Evolutionary conservation across 2,329 filamentous ascomycete species (phyloP).

Genomic region (Clarireedia paspali): DNA sequence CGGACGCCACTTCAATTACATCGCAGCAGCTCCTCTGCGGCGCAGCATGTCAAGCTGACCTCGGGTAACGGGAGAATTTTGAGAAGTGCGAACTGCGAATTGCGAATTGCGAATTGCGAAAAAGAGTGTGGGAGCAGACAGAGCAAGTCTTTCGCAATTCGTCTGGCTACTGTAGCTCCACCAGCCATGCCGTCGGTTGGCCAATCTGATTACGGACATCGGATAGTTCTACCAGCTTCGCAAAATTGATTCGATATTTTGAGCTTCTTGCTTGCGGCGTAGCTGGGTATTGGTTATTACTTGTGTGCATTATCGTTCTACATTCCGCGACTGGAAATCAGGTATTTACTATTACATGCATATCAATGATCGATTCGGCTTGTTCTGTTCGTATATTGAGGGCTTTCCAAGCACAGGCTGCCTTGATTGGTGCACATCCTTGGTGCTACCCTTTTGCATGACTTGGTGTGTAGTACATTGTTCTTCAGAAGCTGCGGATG

Average conservation of each 20-base stretch:
- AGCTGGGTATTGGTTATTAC: neutral
- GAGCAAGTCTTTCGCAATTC: neutral
- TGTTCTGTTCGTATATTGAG: neutral
- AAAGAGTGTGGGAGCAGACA: neutral
- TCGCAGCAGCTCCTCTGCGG: neutral
- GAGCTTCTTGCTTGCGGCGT: neutral
- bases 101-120: too few species aligned
- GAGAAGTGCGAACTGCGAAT: too few species aligned
- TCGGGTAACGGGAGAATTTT: neutral
- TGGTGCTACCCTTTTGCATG: neutral
- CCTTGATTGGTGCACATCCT: too few species aligned
- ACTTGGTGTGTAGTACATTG: too few species aligned
- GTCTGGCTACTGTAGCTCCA: neutral
- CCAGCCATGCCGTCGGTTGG: neutral
- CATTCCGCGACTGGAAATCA: too few species aligned
- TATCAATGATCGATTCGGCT: neutral
- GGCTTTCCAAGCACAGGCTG: too few species aligned
- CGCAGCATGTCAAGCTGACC: slow-evolving; percentile 4
- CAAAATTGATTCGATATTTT: neutral
- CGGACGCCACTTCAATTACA: neutral
- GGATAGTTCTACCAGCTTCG: neutral
- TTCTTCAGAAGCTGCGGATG: neutral
- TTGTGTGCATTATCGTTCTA: neutral
- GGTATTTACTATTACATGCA: too few species aligned
- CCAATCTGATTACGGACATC: neutral